These are phyloP conservation scores for Cordia subcordata DNA, from an alignment of 257 asterid species.

Conservation along the genomic window DNA sequence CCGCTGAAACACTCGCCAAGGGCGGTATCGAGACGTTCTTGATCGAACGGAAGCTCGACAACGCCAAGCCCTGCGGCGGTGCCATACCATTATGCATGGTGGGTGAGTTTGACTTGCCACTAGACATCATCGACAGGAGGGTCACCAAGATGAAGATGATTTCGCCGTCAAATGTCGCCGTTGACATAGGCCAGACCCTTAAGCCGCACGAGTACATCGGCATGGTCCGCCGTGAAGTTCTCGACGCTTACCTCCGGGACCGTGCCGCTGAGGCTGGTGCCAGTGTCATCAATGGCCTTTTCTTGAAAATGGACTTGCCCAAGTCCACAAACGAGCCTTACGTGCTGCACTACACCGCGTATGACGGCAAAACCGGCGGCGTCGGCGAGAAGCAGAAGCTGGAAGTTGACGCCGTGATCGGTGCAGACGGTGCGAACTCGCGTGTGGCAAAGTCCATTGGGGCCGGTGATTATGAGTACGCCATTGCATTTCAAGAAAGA, in stretches of 20 bases:
- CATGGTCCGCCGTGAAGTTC: conserved; percentile 95
- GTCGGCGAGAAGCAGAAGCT: conserved; percentile 63
- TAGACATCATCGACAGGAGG: conserved; percentile 79
- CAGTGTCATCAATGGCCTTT: conserved; percentile 69
- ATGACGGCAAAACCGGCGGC: conserved; percentile 53
- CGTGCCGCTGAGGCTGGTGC: conserved; percentile 77
- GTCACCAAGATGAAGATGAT: conserved; percentile 97
- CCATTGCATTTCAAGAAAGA: conserved; percentile 91
- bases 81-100: conserved; percentile 97
- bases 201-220: conserved; percentile 94
- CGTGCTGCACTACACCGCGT: conserved; percentile 63
- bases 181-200: conserved; percentile 75
- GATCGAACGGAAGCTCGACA: conserved; percentile 79
- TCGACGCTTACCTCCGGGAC: conserved; percentile 79
- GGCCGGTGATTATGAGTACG: conserved; percentile 95
- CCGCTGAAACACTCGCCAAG: conserved; percentile 81
- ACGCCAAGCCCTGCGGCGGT: conserved; percentile 97
- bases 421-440: conserved; percentile 97
- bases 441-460: conserved; percentile 75
- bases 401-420: conserved; percentile 83
- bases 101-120: conserved; percentile 85
- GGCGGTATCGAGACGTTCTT: conserved; percentile 83
- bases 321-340: conserved; percentile 48
- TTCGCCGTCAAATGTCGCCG: conserved; percentile 91
- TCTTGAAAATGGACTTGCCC: conserved; percentile 79